These are phyloP conservation scores for Acacia confusa DNA, from an alignment of 306 rosid species.

Conservation along the genomic window DNA sequence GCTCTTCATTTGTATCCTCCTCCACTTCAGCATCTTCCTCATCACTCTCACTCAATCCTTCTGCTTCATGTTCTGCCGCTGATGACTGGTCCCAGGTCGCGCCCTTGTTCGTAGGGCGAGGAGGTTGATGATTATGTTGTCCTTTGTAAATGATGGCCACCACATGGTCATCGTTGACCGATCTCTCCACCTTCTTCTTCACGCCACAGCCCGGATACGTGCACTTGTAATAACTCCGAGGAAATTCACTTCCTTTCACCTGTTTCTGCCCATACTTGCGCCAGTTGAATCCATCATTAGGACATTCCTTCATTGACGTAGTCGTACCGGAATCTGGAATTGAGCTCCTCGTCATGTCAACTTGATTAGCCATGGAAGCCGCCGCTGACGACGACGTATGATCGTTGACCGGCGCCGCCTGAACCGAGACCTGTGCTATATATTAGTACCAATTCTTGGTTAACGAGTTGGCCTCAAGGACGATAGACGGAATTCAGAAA, in stretches of 20 bases:
- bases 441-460: neutral
- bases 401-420: constrained; percentile 48
- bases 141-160: constrained; percentile 79
- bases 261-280: constrained; percentile 85
- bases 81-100: constrained; percentile 2
- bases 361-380: constrained; percentile 29
- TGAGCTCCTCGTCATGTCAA: constrained; percentile 31
- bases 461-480: too few species aligned
- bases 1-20: constrained; percentile 59
- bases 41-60: constrained; percentile 65
- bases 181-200: constrained; percentile 80
- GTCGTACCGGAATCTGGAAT: constrained; percentile 16
- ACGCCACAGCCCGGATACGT: constrained; percentile 60
- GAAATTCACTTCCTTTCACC: constrained; percentile 81
- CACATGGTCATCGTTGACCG: constrained; percentile 62
- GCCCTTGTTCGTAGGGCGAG: constrained; percentile 35
- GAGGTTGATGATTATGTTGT: constrained; percentile 66
- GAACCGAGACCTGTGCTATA: constrained; percentile 65
- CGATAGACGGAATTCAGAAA: neutral
- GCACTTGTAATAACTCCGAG: constrained; percentile 75
- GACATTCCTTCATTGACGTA: constrained; percentile 34
- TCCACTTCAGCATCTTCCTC: constrained; percentile 44
- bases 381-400: constrained; percentile 34
- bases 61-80: constrained; percentile 45
- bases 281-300: constrained; percentile 75